A percentile compares a stretch with the other conserved stretches of the same genome.
phyloP scores from a whole-genome alignment of 768 basidiomycete genomes.

The Dioszegia aurantiaca region DNA sequence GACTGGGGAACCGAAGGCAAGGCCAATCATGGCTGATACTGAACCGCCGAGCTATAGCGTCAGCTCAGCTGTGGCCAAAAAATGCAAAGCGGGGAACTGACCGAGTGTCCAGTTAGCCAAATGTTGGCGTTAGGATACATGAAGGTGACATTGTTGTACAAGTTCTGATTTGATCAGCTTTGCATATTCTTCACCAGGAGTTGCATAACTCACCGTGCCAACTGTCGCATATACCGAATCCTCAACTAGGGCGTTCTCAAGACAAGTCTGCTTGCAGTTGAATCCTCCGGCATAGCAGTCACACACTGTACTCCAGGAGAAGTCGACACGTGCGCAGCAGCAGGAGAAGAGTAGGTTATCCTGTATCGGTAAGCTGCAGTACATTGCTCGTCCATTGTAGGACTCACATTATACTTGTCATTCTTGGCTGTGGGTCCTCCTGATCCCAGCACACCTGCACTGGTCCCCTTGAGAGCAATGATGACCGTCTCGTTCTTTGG shows the following conservation, averaged over 20 bases:
- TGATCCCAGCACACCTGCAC: constrained; percentile 66
- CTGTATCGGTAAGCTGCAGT: constrained; percentile 25
- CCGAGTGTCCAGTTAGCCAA: constrained; percentile 70
- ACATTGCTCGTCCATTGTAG: not conserved
- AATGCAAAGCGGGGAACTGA: constrained; percentile 11
- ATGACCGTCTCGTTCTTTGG: constrained; percentile 72
- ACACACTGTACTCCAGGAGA: constrained; percentile 90
- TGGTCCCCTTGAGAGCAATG: constrained; percentile 90
- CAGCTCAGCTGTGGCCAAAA: constrained; percentile 14
- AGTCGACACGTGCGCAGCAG: constrained; percentile 92
- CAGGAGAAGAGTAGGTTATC: constrained; percentile 94
- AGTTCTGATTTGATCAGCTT: constrained; percentile 59
- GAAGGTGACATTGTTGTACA: constrained; percentile 87
- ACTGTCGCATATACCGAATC: constrained; percentile 85
- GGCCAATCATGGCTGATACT: constrained; percentile 75
- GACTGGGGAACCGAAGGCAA: constrained; percentile 87
- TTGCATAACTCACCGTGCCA: constrained; percentile 64
- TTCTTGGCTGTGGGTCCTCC: constrained; percentile 79
- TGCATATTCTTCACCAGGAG: not conserved
- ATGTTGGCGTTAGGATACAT: constrained; percentile 87
- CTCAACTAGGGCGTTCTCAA: constrained; percentile 71
- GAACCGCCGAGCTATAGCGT: constrained; percentile 82
- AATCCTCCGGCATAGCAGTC: constrained; percentile 73
- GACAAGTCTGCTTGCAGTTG: constrained; percentile 75
- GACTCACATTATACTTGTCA: constrained; percentile 73